Conservation (phyloP, 164 flowering plant species). For the Cinnamomum chago region DNA sequence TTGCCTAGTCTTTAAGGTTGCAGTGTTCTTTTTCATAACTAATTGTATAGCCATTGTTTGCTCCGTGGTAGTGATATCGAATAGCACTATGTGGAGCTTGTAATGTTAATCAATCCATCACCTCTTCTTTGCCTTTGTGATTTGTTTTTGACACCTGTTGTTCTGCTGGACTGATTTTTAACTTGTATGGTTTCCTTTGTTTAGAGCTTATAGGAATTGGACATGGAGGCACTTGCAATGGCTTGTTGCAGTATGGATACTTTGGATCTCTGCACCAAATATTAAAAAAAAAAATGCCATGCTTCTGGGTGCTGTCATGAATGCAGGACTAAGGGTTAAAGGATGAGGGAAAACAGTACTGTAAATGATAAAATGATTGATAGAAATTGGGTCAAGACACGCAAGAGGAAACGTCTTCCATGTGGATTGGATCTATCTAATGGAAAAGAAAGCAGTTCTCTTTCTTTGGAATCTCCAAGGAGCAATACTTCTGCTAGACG, state of each 20-base stretch:
- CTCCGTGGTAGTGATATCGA: not conserved
- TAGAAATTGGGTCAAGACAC: constrained; percentile 79
- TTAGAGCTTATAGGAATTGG: not conserved
- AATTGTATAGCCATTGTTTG: too few species aligned
- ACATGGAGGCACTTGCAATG: not conserved
- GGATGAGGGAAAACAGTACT: constrained; percentile 63
- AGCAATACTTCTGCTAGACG: constrained; percentile 39
- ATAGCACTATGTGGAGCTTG: not conserved
- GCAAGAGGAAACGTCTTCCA: constrained; percentile 72
- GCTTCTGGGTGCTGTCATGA: constrained; percentile 16
- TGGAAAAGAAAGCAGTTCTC: constrained; percentile 38
- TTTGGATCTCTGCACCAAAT: constrained; percentile 2
- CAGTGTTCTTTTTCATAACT: too few species aligned
- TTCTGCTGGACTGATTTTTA: not conserved
- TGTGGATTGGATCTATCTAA: constrained; percentile 35
- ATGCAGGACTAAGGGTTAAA: constrained; percentile 19
- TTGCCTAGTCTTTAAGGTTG: too few species aligned
- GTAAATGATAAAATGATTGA: constrained; percentile 51
- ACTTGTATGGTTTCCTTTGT: not conserved
- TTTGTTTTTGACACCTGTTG: not conserved
- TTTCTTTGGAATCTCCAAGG: constrained; percentile 38
- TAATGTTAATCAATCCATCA: not conserved
- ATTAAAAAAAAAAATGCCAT: constrained; percentile 14
- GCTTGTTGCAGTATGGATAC: not conserved
- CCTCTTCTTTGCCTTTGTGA: not conserved